Base-by-base conservation (phyloP, 1,284 basidiomycete genomes). In the Pulchroboletus neoregius region DNA sequence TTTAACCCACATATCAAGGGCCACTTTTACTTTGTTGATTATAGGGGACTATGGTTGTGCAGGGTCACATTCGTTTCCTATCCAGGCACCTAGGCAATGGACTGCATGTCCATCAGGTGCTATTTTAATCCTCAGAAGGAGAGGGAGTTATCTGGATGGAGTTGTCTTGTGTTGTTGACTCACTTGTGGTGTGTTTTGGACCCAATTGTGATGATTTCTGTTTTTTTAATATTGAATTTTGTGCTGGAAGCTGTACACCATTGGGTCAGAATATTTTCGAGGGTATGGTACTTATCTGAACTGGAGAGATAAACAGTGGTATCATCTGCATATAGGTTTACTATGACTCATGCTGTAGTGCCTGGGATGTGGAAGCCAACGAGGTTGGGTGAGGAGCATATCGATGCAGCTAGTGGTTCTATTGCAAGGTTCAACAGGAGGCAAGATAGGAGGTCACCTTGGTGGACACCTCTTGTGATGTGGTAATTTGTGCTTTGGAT, bases 361-460 rank as follows among this genome's bases (percentile, higher is more conserved):
- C 11, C 23, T 6, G 10, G 32, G 1, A 18, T 34, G 1, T 20
- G 5, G 24, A n/a, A 50, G 0, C 53, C 48, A 0, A 0, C 15
- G 0, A 55, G 20, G 2, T 43, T 0, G 40, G 51, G 4, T 5
- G 46, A 0, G 3, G 28, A 42, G 0, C 28, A 1, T 7, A 56
- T 30, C 0, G 10, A 45, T 18, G n/a, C 66, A 52, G 46, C 49
- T 0, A 56, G 45, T 1, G 51, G 55, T 23, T 56, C 46, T 0
- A 57, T 56, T 0, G 46, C 52, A 0, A 56, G 32, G 37, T 72
- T 48, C 16, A 71, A 73, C 0, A 74, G 58, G 0, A 73, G 57
- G 52, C 71, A 73, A 0, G 70, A 74, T 0, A 71, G 48, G 0
- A 66, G 69, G 53, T 70, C 65, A 0, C 67, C 67, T 50, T 73